Base-by-base conservation (phyloP, 2,329 filamentous ascomycete species). In the Diaporthe longicolla region DNA sequence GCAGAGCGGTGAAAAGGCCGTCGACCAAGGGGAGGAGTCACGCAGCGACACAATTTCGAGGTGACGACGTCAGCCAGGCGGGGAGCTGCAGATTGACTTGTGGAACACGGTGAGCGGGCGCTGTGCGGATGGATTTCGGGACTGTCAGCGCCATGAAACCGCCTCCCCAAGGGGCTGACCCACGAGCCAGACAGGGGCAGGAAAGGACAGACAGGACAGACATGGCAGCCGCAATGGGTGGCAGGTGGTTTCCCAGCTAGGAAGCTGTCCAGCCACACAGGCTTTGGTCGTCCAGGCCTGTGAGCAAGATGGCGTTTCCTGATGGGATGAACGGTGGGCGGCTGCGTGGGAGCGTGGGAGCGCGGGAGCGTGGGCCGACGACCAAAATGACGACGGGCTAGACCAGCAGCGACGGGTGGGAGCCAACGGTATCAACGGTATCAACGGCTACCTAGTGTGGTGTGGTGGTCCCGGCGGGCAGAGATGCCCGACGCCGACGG, bases 1-100 rank as follows among this genome's bases (percentile, higher is more conserved):
- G 63, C 63, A 66, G 63, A 37, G 63, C 63, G 63, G 63, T 66
- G 45, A 52, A 66, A 37, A 52, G 7, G 21, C 26, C 29, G 29
- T 52, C 63, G 26, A 68, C 48, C 45, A 68, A 68, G 32, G 63
- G 21, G 63, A 52, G n/a, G 15, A 40, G 29, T 29, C 45, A 4
- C 32, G 15, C 48, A 15, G 48, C 48, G 48, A n/a, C 29, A 66
- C 8, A 7, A 40, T 32, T 11, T 50, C 43, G 26, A 66, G 26
- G 61, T 50, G 35, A 52, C 9, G 26, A 66, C 29, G 32, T 66
- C 45, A 66, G 45, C 63, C 45, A 66, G 61, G 63, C 63, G 45
- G 63, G 32, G 45, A 24, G 61, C 11, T 50, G 61, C 29, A 52
- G 61, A 13, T 66, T 50, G 24, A 29, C 45, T 13, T 37, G 63